Evolutionary conservation across 2,329 filamentous ascomycete species (phyloP), one percentile per base, ranked within the genome.

Genomic region (Apiospora kogelbergensis): DNA sequence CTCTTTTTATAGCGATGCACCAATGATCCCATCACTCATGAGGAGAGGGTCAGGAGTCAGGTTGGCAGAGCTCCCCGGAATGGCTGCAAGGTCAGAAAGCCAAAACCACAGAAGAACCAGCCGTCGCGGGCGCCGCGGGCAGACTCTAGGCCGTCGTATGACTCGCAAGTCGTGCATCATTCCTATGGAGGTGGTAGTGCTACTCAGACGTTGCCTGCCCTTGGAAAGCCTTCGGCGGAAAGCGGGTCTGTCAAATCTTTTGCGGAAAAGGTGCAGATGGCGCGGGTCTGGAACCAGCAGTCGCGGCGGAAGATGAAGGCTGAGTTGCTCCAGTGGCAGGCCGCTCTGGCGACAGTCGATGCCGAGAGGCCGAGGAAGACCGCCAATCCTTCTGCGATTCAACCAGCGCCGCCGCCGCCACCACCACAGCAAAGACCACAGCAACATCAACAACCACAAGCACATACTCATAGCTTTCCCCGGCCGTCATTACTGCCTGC

Each of bases 301-400:
- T 74, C 74, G 24, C 72, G 74, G 53, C 72, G 71, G n/a, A 69
- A 66, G 15, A 72, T 78, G 69, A 72, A 72, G 37, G 75, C 76
- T 20, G 72, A 78, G 57, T 69, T 69, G 22, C 68, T 74, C 65
- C 76, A 77, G 64, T 78, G 76, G 76, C 73, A 77, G 57, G 74
- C 75, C 26, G 76, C 75, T 6, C 71, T 77, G n/a, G 72, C 72
- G 68, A 78, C 76, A 1, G 68, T 74, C 20, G 75, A 78, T 64
- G 75, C 74, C 2, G 76, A 77, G 65, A 69, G 67, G 9, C 66
- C 42, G 11, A 65, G 63, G 17, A 46, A 67, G 41, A 40, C 66
- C 24, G 41, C 22, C 22, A 30, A 20, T 45, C 40, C 7, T 13
- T 15, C 40, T 42, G 9, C 11, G 5, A 42, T 15, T 15, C 40